Evolutionary conservation across 148 eudicot species (phyloP).

Genomic region (Nepenthes gracilis): DNA sequence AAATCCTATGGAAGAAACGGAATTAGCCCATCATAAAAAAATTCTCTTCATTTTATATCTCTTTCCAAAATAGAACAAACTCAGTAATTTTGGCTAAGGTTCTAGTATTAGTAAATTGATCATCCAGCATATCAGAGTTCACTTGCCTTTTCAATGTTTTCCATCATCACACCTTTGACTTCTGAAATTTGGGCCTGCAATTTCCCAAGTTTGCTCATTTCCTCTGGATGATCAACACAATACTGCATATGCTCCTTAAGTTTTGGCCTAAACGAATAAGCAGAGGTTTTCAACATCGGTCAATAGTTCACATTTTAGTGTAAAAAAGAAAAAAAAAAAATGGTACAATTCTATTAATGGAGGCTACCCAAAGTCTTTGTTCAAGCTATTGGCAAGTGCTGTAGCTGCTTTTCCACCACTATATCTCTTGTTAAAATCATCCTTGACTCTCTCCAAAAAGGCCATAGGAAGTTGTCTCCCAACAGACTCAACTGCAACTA

Average conservation of each 20-base stretch:
- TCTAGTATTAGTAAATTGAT: too few relatives aligned
- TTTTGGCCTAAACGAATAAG: conserved; percentile 20
- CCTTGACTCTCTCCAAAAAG: conserved; percentile 37
- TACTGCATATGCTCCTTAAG: conserved; percentile 50
- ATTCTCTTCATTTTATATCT: too few relatives aligned
- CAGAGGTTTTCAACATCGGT: conserved; percentile 4
- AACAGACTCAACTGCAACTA: conserved; percentile 41
- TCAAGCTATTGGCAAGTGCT: conserved; percentile 38
- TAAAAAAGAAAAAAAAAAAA: background rate
- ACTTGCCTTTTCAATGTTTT: conserved; percentile 38
- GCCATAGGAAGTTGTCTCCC: conserved; percentile 50
- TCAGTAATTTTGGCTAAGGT: too few relatives aligned
- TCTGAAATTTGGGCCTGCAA: conserved; percentile 44
- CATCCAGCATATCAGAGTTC: background rate
- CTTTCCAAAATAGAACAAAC: too few relatives aligned
- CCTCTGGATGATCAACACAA: conserved; percentile 50
- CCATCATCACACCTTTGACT: conserved; percentile 54
- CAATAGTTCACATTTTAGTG: background rate
- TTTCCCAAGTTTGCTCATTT: conserved; percentile 43
- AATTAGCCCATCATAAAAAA: too few relatives aligned
- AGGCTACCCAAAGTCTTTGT: conserved; percentile 39
- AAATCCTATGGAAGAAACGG: too few relatives aligned
- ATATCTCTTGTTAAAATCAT: conserved; percentile 42
- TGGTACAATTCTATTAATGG: background rate
- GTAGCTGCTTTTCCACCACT: conserved; percentile 44